Evolutionary conservation across 352 stramenopile species (phyloP), one percentile per base, ranked within the genome.

Genomic region (Phytopythium ostracodes): DNA sequence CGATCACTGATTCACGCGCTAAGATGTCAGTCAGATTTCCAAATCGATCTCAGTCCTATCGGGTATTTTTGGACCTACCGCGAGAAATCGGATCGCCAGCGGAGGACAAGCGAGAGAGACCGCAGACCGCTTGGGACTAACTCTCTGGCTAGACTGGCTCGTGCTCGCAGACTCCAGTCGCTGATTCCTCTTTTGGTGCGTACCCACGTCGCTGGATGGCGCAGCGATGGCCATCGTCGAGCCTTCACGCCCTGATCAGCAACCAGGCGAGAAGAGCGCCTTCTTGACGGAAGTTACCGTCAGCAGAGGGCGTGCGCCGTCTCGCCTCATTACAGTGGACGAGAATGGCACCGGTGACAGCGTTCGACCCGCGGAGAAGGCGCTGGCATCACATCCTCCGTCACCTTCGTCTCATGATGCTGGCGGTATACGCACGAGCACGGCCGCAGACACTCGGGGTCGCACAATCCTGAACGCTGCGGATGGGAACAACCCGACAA

Each of bases 211-310:
- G 5, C 35, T 59, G 53, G 38, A 59, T 59, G 53, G 2, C 12
- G 53, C 20, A 56, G 18, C 24, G 47, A 66, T 36, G 63, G 56
- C 52, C 42, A 18, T 31, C 27, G 14, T 20, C 27, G 31, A 31
- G 35, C 22, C 53, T 24, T 36, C 53, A 12, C 20, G 31, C n/a
- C 9, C 33, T 11, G 53, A 43, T 2, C 38, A 24, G 14, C 53
- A 11, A 0, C 12, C n/a, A 14, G 22, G 25, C 35, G 25, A 59
- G 17, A 47, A 8, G 33, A 46, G 53, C 35, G 53, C 33, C 31
- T 59, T 59, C 53, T 22, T 59, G n/a, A 59, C 53, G 5, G 53
- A 59, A 33, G 33, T 59, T 1, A 22, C n/a, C 2, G 33, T 49
- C 35, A 33, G 27, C 8, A 36, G 47, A n/a, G 20, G 22, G 4